Conservation (phyloP, 2,329 filamentous ascomycete species). For the Parascedosporium putredinis region DNA sequence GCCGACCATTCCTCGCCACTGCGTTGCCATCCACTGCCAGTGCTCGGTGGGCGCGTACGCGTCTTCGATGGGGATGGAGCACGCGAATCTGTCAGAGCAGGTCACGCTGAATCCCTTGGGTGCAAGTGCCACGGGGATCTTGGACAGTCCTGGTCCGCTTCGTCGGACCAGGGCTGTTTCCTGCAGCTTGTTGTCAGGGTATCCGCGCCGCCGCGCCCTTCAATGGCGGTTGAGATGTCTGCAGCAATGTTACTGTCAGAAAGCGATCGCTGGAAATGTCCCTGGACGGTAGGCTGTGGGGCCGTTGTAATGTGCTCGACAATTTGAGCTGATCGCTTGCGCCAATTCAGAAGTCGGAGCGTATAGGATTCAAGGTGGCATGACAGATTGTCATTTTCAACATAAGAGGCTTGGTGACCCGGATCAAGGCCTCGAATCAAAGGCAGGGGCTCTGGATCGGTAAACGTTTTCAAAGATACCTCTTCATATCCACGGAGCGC, state of each 20-base stretch:
- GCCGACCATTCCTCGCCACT: constrained; percentile 80
- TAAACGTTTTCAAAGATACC: constrained; percentile 32
- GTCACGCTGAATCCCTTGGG: constrained; percentile 72
- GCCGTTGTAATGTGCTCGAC: constrained; percentile 34
- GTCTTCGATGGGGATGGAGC: constrained; percentile 63
- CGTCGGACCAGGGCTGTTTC: neutral
- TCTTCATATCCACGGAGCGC: constrained; percentile 42
- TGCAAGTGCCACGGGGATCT: constrained; percentile 62
- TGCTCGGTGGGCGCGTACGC: constrained; percentile 76
- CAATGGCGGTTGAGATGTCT: neutral
- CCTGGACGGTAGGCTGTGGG: constrained; percentile 8
- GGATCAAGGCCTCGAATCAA: neutral
- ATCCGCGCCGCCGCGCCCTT: neutral
- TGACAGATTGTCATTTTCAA: constrained; percentile 10
- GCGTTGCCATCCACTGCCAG: constrained; percentile 93
- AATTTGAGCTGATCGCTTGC: constrained; percentile 63
- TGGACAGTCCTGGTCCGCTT: constrained; percentile 9
- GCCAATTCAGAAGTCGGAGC: constrained; percentile 61
- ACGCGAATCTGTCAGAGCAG: constrained; percentile 65
- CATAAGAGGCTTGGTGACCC: neutral
- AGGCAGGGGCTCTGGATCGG: constrained; percentile 17
- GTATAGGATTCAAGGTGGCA: constrained; percentile 41
- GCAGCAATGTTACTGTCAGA: neutral
- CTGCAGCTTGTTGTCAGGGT: neutral
- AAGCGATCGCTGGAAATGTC: neutral